These are phyloP conservation scores for Saccharomycopsis selenospora DNA, from an alignment of 805 yeast genomes.

Conservation along the genomic window DNA sequence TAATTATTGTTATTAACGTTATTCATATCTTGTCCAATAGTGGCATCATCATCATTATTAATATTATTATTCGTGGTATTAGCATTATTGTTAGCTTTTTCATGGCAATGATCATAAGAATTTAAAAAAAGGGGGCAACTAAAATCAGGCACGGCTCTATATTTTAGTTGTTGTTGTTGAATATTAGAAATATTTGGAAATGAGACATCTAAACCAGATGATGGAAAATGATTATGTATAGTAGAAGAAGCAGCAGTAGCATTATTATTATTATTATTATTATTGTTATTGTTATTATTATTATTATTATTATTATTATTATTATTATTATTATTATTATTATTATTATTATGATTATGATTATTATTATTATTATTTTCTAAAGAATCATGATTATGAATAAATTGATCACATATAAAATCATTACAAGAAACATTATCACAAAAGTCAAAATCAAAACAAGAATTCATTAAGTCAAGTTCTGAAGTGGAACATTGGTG, in stretches of 20 bases:
- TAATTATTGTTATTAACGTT: not conserved
- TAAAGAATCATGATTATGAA: constrained; percentile 8
- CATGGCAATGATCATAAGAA: not conserved
- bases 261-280: not conserved
- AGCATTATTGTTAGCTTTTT: not conserved
- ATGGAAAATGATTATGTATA: not conserved
- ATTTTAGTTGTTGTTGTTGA: not conserved
- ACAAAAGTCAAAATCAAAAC: constrained; percentile 22
- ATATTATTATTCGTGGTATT: not conserved
- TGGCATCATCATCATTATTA: not conserved
- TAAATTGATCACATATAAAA: constrained; percentile 20
- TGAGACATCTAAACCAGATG: too few relatives aligned
- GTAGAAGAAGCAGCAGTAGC: not conserved
- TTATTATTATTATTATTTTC: not conserved
- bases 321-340: not conserved
- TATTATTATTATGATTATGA: not conserved
- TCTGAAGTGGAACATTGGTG: constrained; percentile 17
- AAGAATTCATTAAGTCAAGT: constrained; percentile 20
- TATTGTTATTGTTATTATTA: not conserved
- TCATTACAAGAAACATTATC: constrained; percentile 18
- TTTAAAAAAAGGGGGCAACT: too few relatives aligned
- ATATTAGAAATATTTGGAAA: too few relatives aligned
- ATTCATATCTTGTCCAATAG: too few relatives aligned
- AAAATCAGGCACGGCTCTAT: too few relatives aligned
- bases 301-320: not conserved